Base-by-base conservation (phyloP, 2,329 filamentous ascomycete genomes). In the Xylaria digitata region DNA sequence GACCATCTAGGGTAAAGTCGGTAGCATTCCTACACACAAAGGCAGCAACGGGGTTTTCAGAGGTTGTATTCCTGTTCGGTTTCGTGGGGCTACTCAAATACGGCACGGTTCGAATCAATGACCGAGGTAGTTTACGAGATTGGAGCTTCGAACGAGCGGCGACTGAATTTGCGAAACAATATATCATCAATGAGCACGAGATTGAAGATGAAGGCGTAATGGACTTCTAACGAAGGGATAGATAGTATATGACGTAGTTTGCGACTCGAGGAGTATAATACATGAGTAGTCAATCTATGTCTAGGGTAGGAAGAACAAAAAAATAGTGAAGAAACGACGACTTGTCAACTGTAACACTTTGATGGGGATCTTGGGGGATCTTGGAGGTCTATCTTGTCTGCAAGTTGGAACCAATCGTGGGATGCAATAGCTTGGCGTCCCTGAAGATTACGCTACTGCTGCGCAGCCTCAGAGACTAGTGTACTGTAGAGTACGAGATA, bases 91-190 rank as follows among this genome's bases (percentile, higher is more conserved):
- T 40, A 30, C 30, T 53, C 13, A 46, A 52, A 52, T 30, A 5
- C 8, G 63, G 21, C 21, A 32, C 26, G 43, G 45, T 53, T 45
- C n/a, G 15, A 48, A 56, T 58, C 11, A 53, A 26, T 26, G 52
- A 63, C 15, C 30, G 34, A 37, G 11, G 46, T 48, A 48, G 30
- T 23, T 42, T 19, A 53, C 30, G n/a, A 30, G 46, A 52, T 26
- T 30, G 55, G 45, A 54, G 34, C 7, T 37, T 59, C 21, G 46
- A 61, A 67, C 61, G 61, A 65, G 64, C 46, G 67, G 50, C 48
- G 26, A n/a, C 48, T 7, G 19, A 40, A 52, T 53, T 50, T 55
- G 40, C 54, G 34, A 49, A 62, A 55, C 61, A 42, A 65, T 53
- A 55, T 15, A 19, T 21, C 34, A 58, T 65, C 37, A 53, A 60